phyloP scores from a whole-genome alignment of 306 rosid genomes.

The Trifolium fragiferum region DNA sequence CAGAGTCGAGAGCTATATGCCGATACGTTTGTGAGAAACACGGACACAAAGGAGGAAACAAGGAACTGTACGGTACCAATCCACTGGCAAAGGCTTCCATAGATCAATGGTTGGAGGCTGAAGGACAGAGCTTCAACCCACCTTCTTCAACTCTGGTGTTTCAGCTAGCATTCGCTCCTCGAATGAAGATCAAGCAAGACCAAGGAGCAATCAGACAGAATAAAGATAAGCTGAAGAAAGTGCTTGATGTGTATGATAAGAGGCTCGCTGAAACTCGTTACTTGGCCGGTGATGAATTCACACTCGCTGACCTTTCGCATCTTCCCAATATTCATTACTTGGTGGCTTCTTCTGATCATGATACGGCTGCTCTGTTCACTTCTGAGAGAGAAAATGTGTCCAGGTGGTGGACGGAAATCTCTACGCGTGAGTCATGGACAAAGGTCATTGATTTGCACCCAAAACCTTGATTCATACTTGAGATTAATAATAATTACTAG shows the following conservation, averaged over 20 bases:
- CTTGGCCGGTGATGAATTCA: slow-evolving; percentile 79
- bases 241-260: slow-evolving; percentile 69
- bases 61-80: slow-evolving; percentile 63
- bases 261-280: slow-evolving; percentile 64
- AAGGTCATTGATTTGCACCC: slow-evolving; percentile 62
- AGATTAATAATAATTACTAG: not conserved
- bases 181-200: slow-evolving; percentile 79
- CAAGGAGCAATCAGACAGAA: slow-evolving; percentile 54
- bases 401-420: slow-evolving; percentile 89
- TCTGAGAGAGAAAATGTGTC: slow-evolving; percentile 53
- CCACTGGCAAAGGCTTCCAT: slow-evolving; percentile 73
- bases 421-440: slow-evolving; percentile 70
- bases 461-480: not conserved
- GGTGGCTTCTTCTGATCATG: slow-evolving; percentile 43
- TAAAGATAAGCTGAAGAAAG: slow-evolving; percentile 66
- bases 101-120: slow-evolving; percentile 90
- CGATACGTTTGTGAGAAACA: slow-evolving; percentile 81
- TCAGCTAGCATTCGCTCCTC: slow-evolving; percentile 84
- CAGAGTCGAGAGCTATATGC: slow-evolving; percentile 85
- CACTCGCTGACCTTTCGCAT: slow-evolving; percentile 88
- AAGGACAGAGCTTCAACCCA: slow-evolving; percentile 80
- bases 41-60: slow-evolving; percentile 67
- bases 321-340: slow-evolving; percentile 77
- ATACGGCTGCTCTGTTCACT: slow-evolving; percentile 48
- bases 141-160: slow-evolving; percentile 67